A percentile compares a stretch with the other conserved stretches of the same genome.
Conservation (phyloP, 2,329 filamentous ascomycete species). For the Amphichorda felina region DNA sequence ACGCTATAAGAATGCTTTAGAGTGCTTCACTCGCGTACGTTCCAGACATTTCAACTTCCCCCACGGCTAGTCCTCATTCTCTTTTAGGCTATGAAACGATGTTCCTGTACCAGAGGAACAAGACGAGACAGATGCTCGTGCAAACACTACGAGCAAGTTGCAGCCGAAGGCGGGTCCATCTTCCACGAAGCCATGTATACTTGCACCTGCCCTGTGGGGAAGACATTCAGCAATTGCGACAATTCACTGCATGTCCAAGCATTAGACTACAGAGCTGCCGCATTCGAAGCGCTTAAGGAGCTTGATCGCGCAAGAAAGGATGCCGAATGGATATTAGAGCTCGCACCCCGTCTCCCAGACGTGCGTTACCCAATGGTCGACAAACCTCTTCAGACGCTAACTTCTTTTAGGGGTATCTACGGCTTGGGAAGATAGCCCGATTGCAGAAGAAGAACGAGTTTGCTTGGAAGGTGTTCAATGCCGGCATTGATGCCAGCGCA, state of each 20-base stretch:
- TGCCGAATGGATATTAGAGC: constrained; percentile 29
- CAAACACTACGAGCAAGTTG: constrained; percentile 24
- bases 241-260: constrained; percentile 24
- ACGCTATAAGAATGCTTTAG: constrained; percentile 5
- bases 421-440: constrained; percentile 25
- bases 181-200: constrained; percentile 28
- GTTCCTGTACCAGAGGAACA: constrained; percentile 18
- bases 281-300: constrained; percentile 24
- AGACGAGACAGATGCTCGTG: constrained; percentile 24
- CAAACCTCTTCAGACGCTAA: background rate
- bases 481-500: constrained; percentile 19
- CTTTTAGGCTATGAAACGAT: constrained; percentile 21
- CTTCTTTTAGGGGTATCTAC: constrained; percentile 25
- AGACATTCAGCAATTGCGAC: constrained; percentile 25
- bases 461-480: constrained; percentile 26
- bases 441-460: constrained; percentile 22
- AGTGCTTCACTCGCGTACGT: constrained; percentile 6
- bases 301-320: constrained; percentile 24
- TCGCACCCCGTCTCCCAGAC: constrained; percentile 26
- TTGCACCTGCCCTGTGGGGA: constrained; percentile 22
- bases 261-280: constrained; percentile 27
- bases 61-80: background rate
- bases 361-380: constrained; percentile 14
- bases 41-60: too few species aligned
- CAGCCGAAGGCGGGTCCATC: constrained; percentile 19